Base-by-base conservation (phyloP, 768 basidiomycete species). In the Macrolepiota dolichaula region DNA sequence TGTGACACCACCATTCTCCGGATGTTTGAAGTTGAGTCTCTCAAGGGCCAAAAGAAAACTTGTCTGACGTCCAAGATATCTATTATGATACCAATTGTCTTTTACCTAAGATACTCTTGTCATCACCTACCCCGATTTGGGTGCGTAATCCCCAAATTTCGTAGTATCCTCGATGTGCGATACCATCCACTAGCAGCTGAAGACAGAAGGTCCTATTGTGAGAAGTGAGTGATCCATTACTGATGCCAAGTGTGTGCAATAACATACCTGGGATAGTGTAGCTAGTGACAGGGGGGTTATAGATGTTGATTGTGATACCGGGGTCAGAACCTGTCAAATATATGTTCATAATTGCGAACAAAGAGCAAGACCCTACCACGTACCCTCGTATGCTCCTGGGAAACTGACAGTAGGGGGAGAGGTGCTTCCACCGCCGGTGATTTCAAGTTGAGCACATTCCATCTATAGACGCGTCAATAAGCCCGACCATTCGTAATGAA, bases 361-460 rank as follows among this genome's bases (percentile, higher is more conserved):
- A 50, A 4, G 29, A 4, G 50, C 27, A 9, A 32, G 57, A 32
- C n/a, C 4, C 38, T 13, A 25, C 49, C 19, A 63, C 64, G 36
- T 37, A 74, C 77, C 72, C 25, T 65, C 68, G 69, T 81, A 81
- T 10, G 79, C 77, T 24, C 81, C 81, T 6, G 81, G 80, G 75
- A 83, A 78, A 64, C 70, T 76, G 44, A 81, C 80, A n/a, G 78
- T 77, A 15, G 77, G 69, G 1, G 81, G 80, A 15, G 65, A 70
- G 10, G 77, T 68, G 60, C 66, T 76, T 53, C 79, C 80, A 12
- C 79, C 77, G 25, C 79, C 79, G 7, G 77, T 78, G 53, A 83
- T 76, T 50, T 72, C 64, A 49, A 83, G 59, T 63, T 82, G 81
- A 6, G 76, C 80, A 58, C 81, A 82, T 59, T 77, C 76, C 77